Evolutionary conservation across 2,329 filamentous ascomycete species (phyloP).

Genomic region (Dactylonectria macrodidyma): DNA sequence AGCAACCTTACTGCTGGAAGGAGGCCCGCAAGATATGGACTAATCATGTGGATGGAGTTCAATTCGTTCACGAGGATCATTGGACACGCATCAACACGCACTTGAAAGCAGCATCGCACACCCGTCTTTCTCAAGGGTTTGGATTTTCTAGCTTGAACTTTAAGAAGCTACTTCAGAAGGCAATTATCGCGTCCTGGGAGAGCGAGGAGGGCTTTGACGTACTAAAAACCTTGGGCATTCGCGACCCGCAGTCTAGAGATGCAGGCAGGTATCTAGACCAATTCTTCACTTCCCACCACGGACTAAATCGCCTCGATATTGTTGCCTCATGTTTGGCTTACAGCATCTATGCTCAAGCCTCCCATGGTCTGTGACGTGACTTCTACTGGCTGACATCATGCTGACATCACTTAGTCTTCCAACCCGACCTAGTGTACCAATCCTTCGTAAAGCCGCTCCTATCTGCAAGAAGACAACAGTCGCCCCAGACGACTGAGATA

Average conservation of each 20-base stretch:
- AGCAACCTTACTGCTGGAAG: neutral
- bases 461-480: neutral
- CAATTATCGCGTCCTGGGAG: neutral
- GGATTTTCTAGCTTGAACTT: slow-evolving; percentile 3
- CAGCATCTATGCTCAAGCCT: neutral
- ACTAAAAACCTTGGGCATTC: neutral
- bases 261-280: neutral
- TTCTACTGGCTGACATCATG: neutral
- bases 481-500: neutral
- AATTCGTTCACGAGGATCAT: neutral
- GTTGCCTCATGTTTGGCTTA: neutral
- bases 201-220: neutral
- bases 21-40: neutral
- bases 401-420: neutral
- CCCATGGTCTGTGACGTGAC: neutral
- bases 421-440: neutral
- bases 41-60: neutral
- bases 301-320: neutral
- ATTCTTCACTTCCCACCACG: neutral
- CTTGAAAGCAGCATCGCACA: neutral
- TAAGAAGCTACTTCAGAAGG: slow-evolving; percentile 1
- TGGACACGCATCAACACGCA: neutral
- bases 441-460: neutral
- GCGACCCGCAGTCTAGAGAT: neutral
- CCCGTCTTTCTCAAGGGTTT: neutral